A percentile compares a stretch with the other conserved stretches of the same genome.
Conservation (phyloP, 2,329 filamentous ascomycete species). For the Drechslerella dactyloides region DNA sequence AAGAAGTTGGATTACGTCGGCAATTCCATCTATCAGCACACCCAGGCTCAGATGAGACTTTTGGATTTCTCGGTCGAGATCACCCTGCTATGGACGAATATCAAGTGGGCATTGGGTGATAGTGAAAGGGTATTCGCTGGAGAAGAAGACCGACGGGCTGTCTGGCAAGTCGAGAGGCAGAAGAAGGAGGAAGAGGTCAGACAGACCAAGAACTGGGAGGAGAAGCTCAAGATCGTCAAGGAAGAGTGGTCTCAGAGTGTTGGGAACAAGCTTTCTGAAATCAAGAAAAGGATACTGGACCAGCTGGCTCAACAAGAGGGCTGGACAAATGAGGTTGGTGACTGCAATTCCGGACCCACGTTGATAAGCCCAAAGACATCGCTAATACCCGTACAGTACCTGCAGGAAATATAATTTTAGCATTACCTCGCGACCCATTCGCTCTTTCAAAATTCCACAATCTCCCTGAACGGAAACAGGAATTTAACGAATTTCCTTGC, state of each 20-base stretch:
- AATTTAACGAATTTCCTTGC: constrained; percentile 48
- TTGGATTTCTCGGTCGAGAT: constrained; percentile 49
- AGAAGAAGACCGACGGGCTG: constrained; percentile 40
- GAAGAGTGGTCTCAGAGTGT: constrained; percentile 50
- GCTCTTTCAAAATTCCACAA: constrained; percentile 14
- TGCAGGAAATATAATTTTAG: constrained; percentile 23
- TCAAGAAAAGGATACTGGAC: constrained; percentile 46
- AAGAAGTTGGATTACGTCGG: constrained; percentile 83
- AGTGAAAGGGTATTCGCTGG: constrained; percentile 44
- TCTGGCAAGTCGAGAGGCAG: constrained; percentile 49
- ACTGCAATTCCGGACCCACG: background rate
- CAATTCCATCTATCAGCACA: constrained; percentile 82
- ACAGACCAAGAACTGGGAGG: constrained; percentile 51
- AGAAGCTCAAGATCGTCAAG: constrained; percentile 49
- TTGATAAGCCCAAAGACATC: background rate
- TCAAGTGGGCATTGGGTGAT: constrained; percentile 41
- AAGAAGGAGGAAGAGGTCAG: constrained; percentile 49
- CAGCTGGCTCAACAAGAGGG: constrained; percentile 44
- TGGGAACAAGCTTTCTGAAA: constrained; percentile 50
- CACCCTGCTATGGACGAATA: constrained; percentile 46
- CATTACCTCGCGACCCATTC: constrained; percentile 14
- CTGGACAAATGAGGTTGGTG: constrained; percentile 48
- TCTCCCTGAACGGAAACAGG: constrained; percentile 25
- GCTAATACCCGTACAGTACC: constrained; percentile 33
- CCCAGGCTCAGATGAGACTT: constrained; percentile 47